A percentile compares a stretch with the other conserved stretches of the same genome.
These are phyloP conservation scores for Ilyonectria mors-panacis DNA, from an alignment of 2,329 filamentous ascomycete genomes.

Conservation along the genomic window DNA sequence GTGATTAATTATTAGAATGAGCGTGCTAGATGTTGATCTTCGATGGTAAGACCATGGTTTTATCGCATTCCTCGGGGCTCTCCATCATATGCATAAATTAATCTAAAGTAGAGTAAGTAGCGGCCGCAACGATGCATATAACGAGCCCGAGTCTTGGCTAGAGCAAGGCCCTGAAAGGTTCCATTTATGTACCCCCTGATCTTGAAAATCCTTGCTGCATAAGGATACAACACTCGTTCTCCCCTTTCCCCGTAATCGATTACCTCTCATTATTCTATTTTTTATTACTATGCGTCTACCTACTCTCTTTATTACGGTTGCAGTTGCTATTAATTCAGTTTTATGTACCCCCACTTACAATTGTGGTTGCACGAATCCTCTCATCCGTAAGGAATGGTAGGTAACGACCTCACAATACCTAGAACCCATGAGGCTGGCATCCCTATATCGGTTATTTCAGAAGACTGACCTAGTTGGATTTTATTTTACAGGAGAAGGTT, in stretches of 20 bases:
- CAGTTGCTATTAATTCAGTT: neutral
- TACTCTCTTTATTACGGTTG: neutral
- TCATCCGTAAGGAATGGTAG: constrained; percentile 39
- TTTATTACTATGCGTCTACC: neutral
- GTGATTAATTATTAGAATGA: neutral
- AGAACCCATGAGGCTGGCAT: neutral
- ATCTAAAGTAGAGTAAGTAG: neutral
- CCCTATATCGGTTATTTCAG: neutral
- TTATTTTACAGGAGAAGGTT: constrained; percentile 34
- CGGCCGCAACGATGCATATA: neutral
- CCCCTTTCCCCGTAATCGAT: neutral
- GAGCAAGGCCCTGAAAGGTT: neutral
- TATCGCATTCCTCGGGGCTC: neutral
- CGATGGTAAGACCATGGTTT: neutral
- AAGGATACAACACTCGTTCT: neutral
- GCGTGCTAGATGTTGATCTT: neutral
- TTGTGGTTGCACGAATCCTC: constrained; percentile 28
- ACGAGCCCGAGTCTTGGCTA: neutral
- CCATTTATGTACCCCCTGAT: neutral
- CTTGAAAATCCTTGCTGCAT: neutral
- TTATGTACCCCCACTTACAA: neutral
- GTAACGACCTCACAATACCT: neutral
- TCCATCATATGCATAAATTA: neutral
- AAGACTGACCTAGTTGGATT: neutral
- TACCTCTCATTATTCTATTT: neutral